Evolutionary conservation across 2,329 filamentous ascomycete genomes (phyloP).

Genomic region (Ascochyta pisi): DNA sequence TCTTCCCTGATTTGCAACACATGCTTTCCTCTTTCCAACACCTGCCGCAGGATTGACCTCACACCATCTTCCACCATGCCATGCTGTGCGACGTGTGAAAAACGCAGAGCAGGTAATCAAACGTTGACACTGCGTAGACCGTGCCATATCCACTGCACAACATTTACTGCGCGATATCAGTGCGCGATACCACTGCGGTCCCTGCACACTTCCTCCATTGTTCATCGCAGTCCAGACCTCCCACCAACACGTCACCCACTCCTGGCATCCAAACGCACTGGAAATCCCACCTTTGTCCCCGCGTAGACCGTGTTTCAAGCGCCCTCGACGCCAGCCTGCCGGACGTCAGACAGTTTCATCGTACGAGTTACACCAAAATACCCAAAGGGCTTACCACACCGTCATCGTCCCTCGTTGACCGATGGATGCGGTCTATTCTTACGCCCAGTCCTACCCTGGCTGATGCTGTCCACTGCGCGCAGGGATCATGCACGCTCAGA

Average conservation of each 20-base stretch:
- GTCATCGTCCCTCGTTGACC: slow-evolving; percentile 25
- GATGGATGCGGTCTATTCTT: slow-evolving; percentile 28
- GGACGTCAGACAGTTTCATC: slow-evolving; percentile 11
- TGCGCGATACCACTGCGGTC: no score
- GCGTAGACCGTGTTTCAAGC: slow-evolving; percentile 23
- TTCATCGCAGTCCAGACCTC: no score
- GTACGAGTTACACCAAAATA: slow-evolving; percentile 14
- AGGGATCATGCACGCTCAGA: slow-evolving; percentile 25
- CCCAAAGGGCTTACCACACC: slow-evolving; percentile 20
- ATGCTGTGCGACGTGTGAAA: slow-evolving; percentile 7
- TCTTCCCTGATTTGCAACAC: no score
- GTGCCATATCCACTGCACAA: no score
- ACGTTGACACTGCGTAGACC: no score
- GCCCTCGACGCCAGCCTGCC: slow-evolving; percentile 18
- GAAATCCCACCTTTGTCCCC: slow-evolving; percentile 9
- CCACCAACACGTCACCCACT: background rate
- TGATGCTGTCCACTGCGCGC: slow-evolving; percentile 11
- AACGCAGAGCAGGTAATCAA: background rate
- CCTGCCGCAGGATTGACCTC: background rate
- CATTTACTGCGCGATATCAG: no score
- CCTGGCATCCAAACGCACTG: background rate
- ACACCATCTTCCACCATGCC: slow-evolving; percentile 4
- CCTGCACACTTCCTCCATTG: no score
- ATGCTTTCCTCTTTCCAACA: background rate
- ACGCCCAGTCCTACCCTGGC: slow-evolving; percentile 11